Evolutionary conservation across 2,329 filamentous ascomycete species (phyloP).

Genomic region (Monosporascus cannonballus): DNA sequence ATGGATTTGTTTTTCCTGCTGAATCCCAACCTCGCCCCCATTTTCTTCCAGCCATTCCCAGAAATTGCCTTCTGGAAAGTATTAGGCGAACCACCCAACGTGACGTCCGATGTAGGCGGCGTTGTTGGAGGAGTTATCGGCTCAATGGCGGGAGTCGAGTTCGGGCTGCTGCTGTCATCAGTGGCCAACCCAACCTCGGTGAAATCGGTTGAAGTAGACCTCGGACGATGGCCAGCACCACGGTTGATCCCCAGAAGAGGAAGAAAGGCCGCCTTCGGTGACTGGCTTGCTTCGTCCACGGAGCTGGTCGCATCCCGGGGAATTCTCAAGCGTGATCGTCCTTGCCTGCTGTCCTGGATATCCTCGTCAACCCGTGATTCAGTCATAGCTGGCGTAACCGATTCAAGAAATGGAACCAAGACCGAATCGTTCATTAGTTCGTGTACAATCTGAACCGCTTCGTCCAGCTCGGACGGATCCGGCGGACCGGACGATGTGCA

Average conservation of each 20-base stretch:
- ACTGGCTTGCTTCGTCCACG: constrained; percentile 34
- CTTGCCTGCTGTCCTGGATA: constrained; percentile 27
- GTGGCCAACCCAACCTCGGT: constrained; percentile 46
- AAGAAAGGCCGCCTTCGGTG: constrained; percentile 38
- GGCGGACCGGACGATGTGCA: constrained; percentile 56
- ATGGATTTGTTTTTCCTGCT: constrained; percentile 45
- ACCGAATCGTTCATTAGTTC: constrained; percentile 98
- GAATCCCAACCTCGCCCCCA: constrained; percentile 55
- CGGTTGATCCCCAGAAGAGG: constrained; percentile 34
- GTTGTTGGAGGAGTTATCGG: constrained; percentile 71
- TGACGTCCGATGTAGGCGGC: constrained; percentile 57
- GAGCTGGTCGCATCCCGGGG: constrained; percentile 27
- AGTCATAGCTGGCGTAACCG: constrained; percentile 34
- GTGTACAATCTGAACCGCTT: constrained; percentile 81
- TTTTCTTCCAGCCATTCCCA: constrained; percentile 58
- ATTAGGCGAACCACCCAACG: constrained; percentile 45
- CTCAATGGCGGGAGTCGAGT: constrained; percentile 49
- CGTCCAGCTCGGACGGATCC: constrained; percentile 68
- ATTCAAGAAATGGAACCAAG: constrained; percentile 83
- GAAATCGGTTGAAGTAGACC: constrained; percentile 39
- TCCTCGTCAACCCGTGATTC: constrained; percentile 32
- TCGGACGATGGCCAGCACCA: constrained; percentile 33
- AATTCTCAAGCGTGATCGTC: constrained; percentile 33
- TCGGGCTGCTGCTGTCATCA: constrained; percentile 60
- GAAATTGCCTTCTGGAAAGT: constrained; percentile 48